Base-by-base conservation (phyloP, 208 protist genomes). In the Acanthamoeba healyi region DNA sequence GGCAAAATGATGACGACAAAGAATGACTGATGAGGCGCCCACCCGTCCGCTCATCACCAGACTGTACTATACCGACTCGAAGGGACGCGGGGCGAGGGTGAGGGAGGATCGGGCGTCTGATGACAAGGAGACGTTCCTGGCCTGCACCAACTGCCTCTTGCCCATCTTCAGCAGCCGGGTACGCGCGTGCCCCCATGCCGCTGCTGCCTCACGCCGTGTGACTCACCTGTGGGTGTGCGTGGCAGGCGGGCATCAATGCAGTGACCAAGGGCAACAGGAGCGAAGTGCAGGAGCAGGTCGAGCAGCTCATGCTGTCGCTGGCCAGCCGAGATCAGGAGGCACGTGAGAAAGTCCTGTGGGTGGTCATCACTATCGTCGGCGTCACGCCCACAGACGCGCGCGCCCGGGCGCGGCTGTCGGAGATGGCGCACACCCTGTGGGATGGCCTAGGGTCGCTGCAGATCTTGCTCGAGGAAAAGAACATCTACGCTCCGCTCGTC, bases 241-340 rank as follows among this genome's bases (percentile, higher is more conserved):
- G 22, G 12, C 49, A 87, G 44, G 49, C 49, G 24, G 81, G 46
- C 44, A 29, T 63, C 32, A 65, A 38, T 32, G 81, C 49, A 63
- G 14, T 89, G 15, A 10, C n/a, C 15, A 38, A 65, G 81, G 81
- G 81, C 26, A 89, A 89, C 29, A 9, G 54, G 17, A 89, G 49
- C 38, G 24, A 58, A 12, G 81, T 89, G 32, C 46, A 89, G n/a
- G 51, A 89, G 32, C 51, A 89, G n/a, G 46, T 89, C 51, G 81
- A 89, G 54, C 81, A 89, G 81, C 81, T 89, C 54, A 42, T 89
- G 22, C 51, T 89, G 24, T 89, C 81, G 32, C 81, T 89, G 32
- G 81, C 81, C 12, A 89, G 81, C 40, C 58, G 26, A 34, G 81
- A 89, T 26, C 46, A 89, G 44, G 81, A 89, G 26, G 81, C 54